A percentile compares a stretch with the other conserved stretches of the same genome.
Conservation (phyloP, 106 monocot species). For the Dioscorea alata region DNA sequence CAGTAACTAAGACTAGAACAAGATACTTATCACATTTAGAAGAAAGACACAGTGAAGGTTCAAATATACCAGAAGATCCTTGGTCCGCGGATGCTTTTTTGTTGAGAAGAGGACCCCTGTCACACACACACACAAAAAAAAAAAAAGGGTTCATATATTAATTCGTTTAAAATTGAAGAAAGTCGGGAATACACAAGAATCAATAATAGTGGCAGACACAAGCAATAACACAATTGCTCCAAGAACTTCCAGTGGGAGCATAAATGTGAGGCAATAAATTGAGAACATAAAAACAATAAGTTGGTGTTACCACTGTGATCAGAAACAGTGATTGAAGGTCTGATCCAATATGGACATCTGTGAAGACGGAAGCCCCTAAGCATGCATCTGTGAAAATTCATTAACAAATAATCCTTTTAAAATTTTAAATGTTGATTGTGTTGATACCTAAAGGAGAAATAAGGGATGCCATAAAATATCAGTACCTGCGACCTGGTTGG, state of each 20-base stretch:
- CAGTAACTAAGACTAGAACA: background rate
- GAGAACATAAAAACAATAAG: background rate
- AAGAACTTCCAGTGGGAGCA: background rate
- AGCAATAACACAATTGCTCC: too few relatives aligned
- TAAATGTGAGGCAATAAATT: background rate
- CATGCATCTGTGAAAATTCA: slow-evolving; percentile 70
- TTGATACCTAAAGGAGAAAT: too few relatives aligned
- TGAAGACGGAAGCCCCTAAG: slow-evolving; percentile 96
- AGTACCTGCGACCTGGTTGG: slow-evolving; percentile 76
- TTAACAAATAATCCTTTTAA: background rate
- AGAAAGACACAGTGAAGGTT: background rate
- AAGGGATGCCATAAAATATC: background rate
- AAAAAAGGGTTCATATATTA: too few relatives aligned
- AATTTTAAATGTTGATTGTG: background rate
- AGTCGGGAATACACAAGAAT: too few relatives aligned
- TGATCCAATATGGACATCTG: slow-evolving; percentile 95
- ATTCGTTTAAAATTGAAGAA: too few relatives aligned
- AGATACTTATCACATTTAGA: too few relatives aligned
- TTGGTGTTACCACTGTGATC: slow-evolving; percentile 79
- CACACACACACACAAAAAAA: too few relatives aligned
- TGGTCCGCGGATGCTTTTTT: slow-evolving; percentile 89
- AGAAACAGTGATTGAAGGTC: slow-evolving; percentile 91
- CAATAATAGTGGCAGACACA: too few relatives aligned
- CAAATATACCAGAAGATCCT: slow-evolving; percentile 68
- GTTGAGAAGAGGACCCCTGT: slow-evolving; percentile 91